phyloP scores from a whole-genome alignment of 2,329 filamentous ascomycete genomes.

The Diplodia scrobiculata region DNA sequence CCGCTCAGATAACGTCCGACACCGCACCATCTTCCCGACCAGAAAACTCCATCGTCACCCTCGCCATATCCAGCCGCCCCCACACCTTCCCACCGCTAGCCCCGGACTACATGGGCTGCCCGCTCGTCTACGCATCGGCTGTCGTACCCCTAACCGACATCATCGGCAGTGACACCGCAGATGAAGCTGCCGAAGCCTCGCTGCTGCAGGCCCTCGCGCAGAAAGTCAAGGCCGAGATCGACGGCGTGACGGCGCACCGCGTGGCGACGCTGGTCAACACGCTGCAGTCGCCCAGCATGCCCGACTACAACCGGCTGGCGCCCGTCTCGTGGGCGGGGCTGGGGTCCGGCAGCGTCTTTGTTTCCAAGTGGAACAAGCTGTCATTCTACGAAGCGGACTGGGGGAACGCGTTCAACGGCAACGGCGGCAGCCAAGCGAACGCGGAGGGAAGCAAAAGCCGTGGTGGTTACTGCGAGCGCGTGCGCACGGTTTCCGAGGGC shows the following conservation, averaged over 20 bases:
- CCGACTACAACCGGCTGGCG: conserved; percentile 13
- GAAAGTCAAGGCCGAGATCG: background rate
- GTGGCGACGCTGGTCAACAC: conserved; percentile 2
- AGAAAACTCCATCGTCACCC: conserved; percentile 55
- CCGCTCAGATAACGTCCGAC: conserved; percentile 46
- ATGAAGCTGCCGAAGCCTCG: background rate
- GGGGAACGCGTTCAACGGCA: background rate
- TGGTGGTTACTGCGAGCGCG: background rate
- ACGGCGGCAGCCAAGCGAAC: background rate
- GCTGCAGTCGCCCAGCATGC: conserved; percentile 1
- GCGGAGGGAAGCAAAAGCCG: background rate
- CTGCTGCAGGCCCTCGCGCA: background rate
- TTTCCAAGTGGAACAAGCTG: background rate
- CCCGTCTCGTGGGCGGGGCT: background rate
- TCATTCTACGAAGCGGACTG: conserved; percentile 1
- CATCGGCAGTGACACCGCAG: background rate
- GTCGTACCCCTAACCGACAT: background rate
- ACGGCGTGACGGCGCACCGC: conserved; percentile 6
- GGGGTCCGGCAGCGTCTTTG: background rate
- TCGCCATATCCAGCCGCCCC: conserved; percentile 31
- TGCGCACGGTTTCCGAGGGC: background rate
- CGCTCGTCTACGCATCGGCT: conserved; percentile 13
- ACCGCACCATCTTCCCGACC: conserved; percentile 35
- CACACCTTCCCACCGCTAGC: conserved; percentile 12
- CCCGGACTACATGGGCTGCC: conserved; percentile 20